phyloP scores from a whole-genome alignment of 2,329 filamentous ascomycete species.

The Lanzia echinophila region DNA sequence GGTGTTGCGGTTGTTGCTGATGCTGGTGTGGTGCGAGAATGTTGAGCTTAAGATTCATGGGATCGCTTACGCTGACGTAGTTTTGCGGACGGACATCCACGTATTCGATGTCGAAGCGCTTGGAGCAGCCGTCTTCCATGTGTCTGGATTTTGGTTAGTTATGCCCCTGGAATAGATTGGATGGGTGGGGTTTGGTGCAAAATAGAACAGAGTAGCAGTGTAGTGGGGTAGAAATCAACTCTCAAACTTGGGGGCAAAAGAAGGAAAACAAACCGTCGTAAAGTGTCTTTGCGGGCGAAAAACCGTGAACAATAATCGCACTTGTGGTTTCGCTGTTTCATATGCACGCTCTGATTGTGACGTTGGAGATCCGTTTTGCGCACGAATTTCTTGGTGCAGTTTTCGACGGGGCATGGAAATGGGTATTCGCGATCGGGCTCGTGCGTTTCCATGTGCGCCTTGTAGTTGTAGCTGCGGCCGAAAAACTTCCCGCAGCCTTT shows the following conservation, averaged over 20 bases:
- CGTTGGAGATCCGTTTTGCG: conserved; percentile 71
- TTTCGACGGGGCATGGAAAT: conserved; percentile 57
- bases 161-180: too few species aligned
- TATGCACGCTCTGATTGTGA: conserved; percentile 62
- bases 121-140: conserved; percentile 69
- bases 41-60: conserved; percentile 13
- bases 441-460: conserved; percentile 79
- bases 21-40: conserved; percentile 3
- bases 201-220: too few species aligned
- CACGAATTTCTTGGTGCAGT: conserved; percentile 71
- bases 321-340: conserved; percentile 61
- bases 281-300: conserved; percentile 76
- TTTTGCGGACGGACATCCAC: conserved; percentile 28
- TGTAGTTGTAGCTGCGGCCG: conserved; percentile 79
- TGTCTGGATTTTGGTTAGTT: conserved; percentile 44
- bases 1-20: too few species aligned
- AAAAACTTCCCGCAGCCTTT: conserved; percentile 72
- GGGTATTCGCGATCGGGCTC: conserved; percentile 66
- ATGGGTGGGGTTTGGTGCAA: background rate
- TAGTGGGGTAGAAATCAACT: too few species aligned
- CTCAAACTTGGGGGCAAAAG: background rate
- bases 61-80: conserved; percentile 15
- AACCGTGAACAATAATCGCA: conserved; percentile 65
- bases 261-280: conserved; percentile 53
- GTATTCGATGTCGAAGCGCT: conserved; percentile 44